Conservation (phyloP, 805 yeast genomes). For the Sugiyamaella valdiviana region DNA sequence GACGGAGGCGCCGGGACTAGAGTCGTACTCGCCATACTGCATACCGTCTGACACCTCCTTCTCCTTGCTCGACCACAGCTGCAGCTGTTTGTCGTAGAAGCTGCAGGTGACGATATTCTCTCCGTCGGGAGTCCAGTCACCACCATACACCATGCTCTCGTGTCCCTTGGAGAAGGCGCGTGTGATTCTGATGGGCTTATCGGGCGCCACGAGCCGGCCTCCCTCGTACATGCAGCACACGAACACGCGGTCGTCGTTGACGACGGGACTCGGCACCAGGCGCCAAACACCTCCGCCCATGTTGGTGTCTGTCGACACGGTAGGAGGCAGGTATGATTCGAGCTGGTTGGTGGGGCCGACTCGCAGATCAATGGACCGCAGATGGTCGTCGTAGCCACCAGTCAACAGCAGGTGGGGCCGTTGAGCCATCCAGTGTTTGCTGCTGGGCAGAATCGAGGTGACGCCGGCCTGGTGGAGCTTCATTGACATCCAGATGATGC, state of each 20-base stretch:
- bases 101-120: constrained; percentile 70
- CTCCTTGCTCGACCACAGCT: constrained; percentile 49
- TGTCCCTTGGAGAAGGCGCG: constrained; percentile 45
- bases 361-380: constrained; percentile 65
- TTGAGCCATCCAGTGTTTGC: constrained; percentile 38
- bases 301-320: constrained; percentile 38
- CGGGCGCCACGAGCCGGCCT: constrained; percentile 56
- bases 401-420: constrained; percentile 59
- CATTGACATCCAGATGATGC: constrained; percentile 26
- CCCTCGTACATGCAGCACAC: constrained; percentile 97
- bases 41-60: constrained; percentile 2
- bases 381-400: constrained; percentile 84
- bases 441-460: constrained; percentile 62
- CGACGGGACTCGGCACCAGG: constrained; percentile 53
- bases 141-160: constrained; percentile 92
- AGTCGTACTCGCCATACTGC: constrained; percentile 1
- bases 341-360: constrained; percentile 37
- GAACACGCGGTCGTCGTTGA: constrained; percentile 44
- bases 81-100: constrained; percentile 80
- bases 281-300: constrained; percentile 97
- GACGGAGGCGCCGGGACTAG: not conserved
- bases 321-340: constrained; percentile 45
- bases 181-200: constrained; percentile 26
- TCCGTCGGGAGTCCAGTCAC: constrained; percentile 65
- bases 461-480: constrained; percentile 88